Base-by-base conservation (phyloP, 2,329 filamentous ascomycete species). In the Pyrenophora tritici-repentis region DNA sequence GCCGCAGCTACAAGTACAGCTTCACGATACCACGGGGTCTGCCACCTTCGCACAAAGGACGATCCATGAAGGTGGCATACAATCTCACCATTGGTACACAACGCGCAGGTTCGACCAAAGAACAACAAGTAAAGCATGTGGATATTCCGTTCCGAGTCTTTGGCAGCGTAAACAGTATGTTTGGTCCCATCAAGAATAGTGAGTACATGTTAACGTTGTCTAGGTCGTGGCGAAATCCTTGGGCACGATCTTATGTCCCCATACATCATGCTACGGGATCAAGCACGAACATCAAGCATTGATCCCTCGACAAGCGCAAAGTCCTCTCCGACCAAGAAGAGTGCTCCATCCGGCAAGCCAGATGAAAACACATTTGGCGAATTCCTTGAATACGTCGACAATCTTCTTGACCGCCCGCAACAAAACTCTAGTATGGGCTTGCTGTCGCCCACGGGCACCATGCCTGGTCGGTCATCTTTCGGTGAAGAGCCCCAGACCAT, bases 201-300 rank as follows among this genome's bases (percentile, higher is more conserved):
- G 29, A 3, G 3, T 5, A 31, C 16, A 40, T 40, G 41, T 64
- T 75, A 56, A 73, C 29, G 2, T 16, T 22, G 6, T 38, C 8
- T 43, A 84, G 80, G 72, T 53, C 84, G 91, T 62, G 93, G 93
- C 58, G 90, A 96, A 65, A 88, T 96, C 29, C 81, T 97, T 12
- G 91, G 91, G 1, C 93, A 99, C 72, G 93, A 99, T 72, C 79
- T 99, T 12, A 96, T 97, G 88, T 88, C 86, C 33, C 94, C 94
- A 0, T 96, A 97, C 68, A 89, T 97, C 24, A 80, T 97, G 45
- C 81, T 97, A 37, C 87, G 86, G 48, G 93, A 97, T 65, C 84
- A 90, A 71, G 93, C 94, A 2, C 82, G 83, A 50, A 73, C 77
- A 48, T 58, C 70, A 35, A 70, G 59, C 53, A 47, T 84, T 20